A percentile compares a stretch with the other conserved stretches of the same genome.
These are phyloP conservation scores for Hamamelis virginiana DNA, from an alignment of 164 flowering plant genomes.

Conservation along the genomic window DNA sequence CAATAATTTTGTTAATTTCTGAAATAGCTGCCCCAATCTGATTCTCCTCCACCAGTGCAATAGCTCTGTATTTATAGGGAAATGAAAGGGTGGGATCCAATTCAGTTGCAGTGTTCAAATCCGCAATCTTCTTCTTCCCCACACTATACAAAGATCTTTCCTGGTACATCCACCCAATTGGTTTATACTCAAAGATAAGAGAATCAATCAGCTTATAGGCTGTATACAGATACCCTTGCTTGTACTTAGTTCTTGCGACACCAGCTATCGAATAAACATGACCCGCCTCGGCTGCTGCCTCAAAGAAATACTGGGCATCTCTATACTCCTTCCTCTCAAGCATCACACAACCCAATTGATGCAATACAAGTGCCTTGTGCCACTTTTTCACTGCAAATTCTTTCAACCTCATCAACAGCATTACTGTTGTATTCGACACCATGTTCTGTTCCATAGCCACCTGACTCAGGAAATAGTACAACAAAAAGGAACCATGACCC, in stretches of 20 bases:
- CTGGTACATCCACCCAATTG: constrained; percentile 87
- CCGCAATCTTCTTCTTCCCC: constrained; percentile 61
- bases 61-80: constrained; percentile 81
- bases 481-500: constrained; percentile 64
- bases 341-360: constrained; percentile 75
- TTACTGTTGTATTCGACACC: constrained; percentile 49
- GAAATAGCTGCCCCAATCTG: constrained; percentile 45
- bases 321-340: constrained; percentile 68
- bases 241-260: constrained; percentile 62
- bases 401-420: constrained; percentile 60
- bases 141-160: constrained; percentile 70
- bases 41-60: constrained; percentile 51
- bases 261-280: constrained; percentile 80
- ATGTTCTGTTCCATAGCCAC: constrained; percentile 73
- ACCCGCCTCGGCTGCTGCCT: constrained; percentile 61
- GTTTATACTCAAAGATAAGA: constrained; percentile 47
- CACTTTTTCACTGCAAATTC: constrained; percentile 61
- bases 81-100: constrained; percentile 80
- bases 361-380: constrained; percentile 71
- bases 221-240: constrained; percentile 64
- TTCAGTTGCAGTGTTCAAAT: constrained; percentile 66
- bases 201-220: constrained; percentile 61
- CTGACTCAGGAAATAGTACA: constrained; percentile 74
- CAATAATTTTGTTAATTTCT: constrained; percentile 66
- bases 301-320: constrained; percentile 61